Evolutionary conservation across 2,329 filamentous ascomycete genomes (phyloP).

Genomic region (Fusarium sarcochroum): DNA sequence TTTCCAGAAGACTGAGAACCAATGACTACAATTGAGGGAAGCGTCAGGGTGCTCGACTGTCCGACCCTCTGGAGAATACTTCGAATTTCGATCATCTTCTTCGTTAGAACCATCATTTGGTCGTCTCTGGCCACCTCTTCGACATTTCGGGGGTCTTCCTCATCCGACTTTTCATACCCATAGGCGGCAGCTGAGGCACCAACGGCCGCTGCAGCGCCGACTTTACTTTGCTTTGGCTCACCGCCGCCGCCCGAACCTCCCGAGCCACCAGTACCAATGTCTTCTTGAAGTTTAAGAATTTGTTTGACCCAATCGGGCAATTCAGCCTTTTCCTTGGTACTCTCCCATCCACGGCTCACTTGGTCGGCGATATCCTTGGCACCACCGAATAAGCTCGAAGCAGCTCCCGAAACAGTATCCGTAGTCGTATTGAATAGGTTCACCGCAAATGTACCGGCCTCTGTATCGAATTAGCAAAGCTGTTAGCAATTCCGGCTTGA

Average conservation of each 20-base stretch:
- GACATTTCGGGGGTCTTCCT: conserved; percentile 73
- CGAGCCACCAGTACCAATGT: conserved; percentile 66
- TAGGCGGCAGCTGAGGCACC: conserved; percentile 84
- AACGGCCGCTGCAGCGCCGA: conserved; percentile 72
- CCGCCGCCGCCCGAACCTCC: conserved; percentile 62
- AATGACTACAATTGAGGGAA: conserved; percentile 99
- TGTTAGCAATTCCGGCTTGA: background rate
- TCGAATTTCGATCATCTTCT: conserved; percentile 99
- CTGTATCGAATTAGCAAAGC: conserved; percentile 52
- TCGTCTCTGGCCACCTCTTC: conserved; percentile 86
- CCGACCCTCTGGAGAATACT: conserved; percentile 92
- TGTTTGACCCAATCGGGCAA: conserved; percentile 83
- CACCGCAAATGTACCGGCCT: conserved; percentile 64
- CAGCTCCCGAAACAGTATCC: conserved; percentile 78
- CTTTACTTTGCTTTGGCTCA: conserved; percentile 72
- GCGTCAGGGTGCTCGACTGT: conserved; percentile 87
- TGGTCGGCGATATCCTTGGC: conserved; percentile 83
- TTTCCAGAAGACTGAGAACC: conserved; percentile 98
- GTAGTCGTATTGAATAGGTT: conserved; percentile 82
- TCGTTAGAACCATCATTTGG: conserved; percentile 99
- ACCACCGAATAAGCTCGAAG: conserved; percentile 77
- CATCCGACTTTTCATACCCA: conserved; percentile 78
- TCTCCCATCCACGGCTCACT: conserved; percentile 84
- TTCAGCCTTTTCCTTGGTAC: conserved; percentile 82
- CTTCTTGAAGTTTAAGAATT: conserved; percentile 74